Evolutionary conservation across 1,284 basidiomycete genomes (phyloP).

Genomic region (Earliella scabrosa): DNA sequence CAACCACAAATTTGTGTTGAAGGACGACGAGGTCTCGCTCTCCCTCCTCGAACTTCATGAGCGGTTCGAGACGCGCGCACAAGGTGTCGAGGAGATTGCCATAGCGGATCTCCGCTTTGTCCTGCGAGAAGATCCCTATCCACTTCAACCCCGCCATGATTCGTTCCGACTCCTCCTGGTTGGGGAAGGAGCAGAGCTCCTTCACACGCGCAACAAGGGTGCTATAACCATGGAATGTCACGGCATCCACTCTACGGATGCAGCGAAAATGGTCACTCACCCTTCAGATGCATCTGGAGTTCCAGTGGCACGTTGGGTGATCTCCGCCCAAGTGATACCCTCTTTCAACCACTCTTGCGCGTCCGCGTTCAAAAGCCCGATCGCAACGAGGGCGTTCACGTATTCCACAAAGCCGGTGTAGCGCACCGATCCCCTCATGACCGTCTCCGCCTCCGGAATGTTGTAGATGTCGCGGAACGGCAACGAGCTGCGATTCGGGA

Average conservation of each 20-base stretch:
- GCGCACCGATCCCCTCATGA: conserved; percentile 92
- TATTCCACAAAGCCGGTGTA: conserved; percentile 99
- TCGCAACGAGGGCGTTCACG: conserved; percentile 84
- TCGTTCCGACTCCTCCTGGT: conserved; percentile 67
- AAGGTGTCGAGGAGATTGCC: conserved; percentile 94
- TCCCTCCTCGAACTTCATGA: conserved; percentile 91
- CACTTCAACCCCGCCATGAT: conserved; percentile 90
- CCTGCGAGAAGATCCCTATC: conserved; percentile 90
- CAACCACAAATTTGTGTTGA: conserved; percentile 94
- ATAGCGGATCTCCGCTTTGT: conserved; percentile 64
- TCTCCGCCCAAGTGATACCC: conserved; percentile 81
- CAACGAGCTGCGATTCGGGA: conserved; percentile 96
- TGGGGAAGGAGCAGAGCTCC: conserved; percentile 73
- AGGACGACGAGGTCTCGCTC: conserved; percentile 98
- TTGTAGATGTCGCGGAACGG: conserved; percentile 88
- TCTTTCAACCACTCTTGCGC: conserved; percentile 84
- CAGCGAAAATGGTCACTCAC: conserved; percentile 43
- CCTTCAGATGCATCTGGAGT: conserved; percentile 73
- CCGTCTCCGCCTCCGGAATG: conserved; percentile 93
- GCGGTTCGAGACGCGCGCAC: conserved; percentile 86
- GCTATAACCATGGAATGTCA: conserved; percentile 41
- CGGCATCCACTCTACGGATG: too few relatives aligned
- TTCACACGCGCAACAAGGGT: conserved; percentile 74
- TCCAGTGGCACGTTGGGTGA: conserved; percentile 79
- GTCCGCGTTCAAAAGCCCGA: conserved; percentile 86